Evolutionary conservation across 1,284 basidiomycete genomes (phyloP), one percentile per base, ranked within the genome.

Genomic region (Puccinia triticina): DNA sequence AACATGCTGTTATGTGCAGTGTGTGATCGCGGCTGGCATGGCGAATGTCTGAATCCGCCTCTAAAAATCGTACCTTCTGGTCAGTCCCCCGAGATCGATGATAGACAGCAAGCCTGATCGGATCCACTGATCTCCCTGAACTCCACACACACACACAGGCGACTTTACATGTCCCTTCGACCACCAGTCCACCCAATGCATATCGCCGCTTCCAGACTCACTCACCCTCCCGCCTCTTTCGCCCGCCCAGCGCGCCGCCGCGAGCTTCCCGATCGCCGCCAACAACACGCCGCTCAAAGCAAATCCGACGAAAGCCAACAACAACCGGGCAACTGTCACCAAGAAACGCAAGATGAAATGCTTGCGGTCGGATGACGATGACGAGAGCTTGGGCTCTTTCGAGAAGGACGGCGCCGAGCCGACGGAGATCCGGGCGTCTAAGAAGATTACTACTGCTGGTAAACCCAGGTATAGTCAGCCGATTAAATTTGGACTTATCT

Each of bases 1-100:
- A 57, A 81, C 53, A 72, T 81, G 78, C 26, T 81, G 32, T 50
- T 81, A 21, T 81, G 78, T 32, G 32, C 64, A n/a, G 43, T 73
- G 12, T 81, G 78, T 43, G 78, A 81, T 64, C 69, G 78, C 23
- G 78, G 78, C 43, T 81, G 78, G 78, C 78, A 81, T 34, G 78
- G 78, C 0, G 55, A 16, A 48, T 81, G 78, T 74, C 71, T 81
- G 0, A 46, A 73, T 61, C 78, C 78, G 37, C 78, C 78, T 37
- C 46, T 81, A 12, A 81, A 48, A n/a, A 73, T 53, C 21, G 69
- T 81, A 1, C 78, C 78, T 32, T 71, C 64, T 23, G 77, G 77
- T 79, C 26, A 40, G 77, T 79, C 46, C 4, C 4, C n/a, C 21
- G 23, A 32, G 11, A 29, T 32, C 11, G 29, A 66, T 48, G 3